Evolutionary conservation across 805 yeast species (phyloP), one percentile per base, ranked within the genome.

Genomic region (Starmerella sp.): DNA sequence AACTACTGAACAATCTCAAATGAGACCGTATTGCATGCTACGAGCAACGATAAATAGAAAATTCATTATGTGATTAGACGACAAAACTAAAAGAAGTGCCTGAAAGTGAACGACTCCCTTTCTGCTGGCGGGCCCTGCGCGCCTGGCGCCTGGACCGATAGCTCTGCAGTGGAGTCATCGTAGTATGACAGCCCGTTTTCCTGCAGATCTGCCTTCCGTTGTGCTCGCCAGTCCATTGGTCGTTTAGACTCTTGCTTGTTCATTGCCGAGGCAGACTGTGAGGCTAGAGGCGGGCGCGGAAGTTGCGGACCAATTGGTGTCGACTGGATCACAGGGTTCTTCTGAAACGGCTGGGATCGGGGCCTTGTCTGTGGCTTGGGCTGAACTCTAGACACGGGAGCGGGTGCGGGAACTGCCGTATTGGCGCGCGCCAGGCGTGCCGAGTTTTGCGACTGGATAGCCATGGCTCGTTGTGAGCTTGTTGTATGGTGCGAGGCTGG

Each of bases 1-100:
- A 88, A 63, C 73, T 91, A n/a, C 43, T 61, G 50, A 51, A 44
- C 10, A 51, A 66, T 84, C 77, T 0, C 93, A 35, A 42, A 11
- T 48, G 11, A 32, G n/a, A n/a, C 14, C 28, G 8, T 15, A 2
- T 7, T 30, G n/a, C 30, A 22, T 37, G 41, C 13, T 39, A 44
- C 30, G 39, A 46, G 30, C n/a, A 46, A 34, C 38, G 49, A 34
- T 46, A 46, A 46, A 34, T 46, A 46, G 14, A n/a, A 17, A 42
- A 31, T 31, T 37, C 8, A 5, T n/a, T 29, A 13, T 13, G 5
- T 43, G 22, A 43, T 28, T 30, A 43, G 32, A 43, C 15, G 34
- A 8, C 22, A 29, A 7, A 6, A 44, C 37, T 34, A 46, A 30
- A 46, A 46, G 30, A 46, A 46, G 30, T 32, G 14, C 39, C 15